Percentiles rank a stretch among this genome's conserved stretches.
Conservation (phyloP, 805 yeast species). For the Teunomyces cretensis region DNA sequence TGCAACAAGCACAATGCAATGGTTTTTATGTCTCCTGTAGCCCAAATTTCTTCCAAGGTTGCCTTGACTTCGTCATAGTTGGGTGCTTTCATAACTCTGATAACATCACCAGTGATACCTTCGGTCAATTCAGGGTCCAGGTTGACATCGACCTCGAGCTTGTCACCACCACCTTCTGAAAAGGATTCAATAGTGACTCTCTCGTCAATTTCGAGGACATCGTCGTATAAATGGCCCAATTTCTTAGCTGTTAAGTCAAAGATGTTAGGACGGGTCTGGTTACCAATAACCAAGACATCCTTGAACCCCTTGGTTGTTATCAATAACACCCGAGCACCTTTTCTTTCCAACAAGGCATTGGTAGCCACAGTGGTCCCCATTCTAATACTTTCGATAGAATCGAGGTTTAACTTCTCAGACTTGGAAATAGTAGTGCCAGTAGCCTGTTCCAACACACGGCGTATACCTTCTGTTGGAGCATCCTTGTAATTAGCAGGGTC, state of each 20-base stretch:
- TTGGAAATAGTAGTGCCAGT: constrained; percentile 57
- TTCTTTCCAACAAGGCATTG: constrained; percentile 87
- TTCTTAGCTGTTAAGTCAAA: constrained; percentile 78
- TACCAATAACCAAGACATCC: constrained; percentile 81
- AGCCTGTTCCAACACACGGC: constrained; percentile 68
- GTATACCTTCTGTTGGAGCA: constrained; percentile 90
- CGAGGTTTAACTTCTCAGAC: constrained; percentile 54
- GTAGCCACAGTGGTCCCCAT: constrained; percentile 98
- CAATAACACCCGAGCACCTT: constrained; percentile 85
- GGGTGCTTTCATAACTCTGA: constrained; percentile 32
- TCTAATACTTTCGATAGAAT: constrained; percentile 64
- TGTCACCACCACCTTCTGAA: constrained; percentile 65
- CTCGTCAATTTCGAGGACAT: constrained; percentile 84
- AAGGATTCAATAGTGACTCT: constrained; percentile 77
- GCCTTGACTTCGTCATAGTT: constrained; percentile 21
- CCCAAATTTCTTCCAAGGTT: constrained; percentile 25
- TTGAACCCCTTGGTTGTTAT: constrained; percentile 86
- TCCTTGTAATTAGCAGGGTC: constrained; percentile 86
- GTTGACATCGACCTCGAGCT: constrained; percentile 15
- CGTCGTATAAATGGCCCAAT: constrained; percentile 68
- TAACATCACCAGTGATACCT: constrained; percentile 34
- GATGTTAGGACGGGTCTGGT: constrained; percentile 87
- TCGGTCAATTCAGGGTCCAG: constrained; percentile 32
- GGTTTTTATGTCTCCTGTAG: constrained; percentile 22
- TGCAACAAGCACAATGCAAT: constrained; percentile 41